Evolutionary conservation across 345 rosid species (phyloP), one percentile per base, ranked within the genome.

Genomic region (Atalantia buxifolia): DNA sequence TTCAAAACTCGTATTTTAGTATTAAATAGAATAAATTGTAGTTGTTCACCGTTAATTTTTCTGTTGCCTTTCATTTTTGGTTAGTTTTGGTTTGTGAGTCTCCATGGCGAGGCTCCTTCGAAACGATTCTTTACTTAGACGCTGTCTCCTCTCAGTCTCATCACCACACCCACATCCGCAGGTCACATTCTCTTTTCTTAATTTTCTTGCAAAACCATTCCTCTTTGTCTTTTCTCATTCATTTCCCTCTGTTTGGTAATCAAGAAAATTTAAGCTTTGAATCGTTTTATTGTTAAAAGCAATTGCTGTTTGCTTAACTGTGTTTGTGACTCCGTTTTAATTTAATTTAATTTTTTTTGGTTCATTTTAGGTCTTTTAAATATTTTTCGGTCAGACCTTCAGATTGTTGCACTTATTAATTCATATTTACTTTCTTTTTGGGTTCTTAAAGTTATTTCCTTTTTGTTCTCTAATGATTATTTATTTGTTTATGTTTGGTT

Each of bases 91-190:
- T 5, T 18, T 68, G 60, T 62, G 76, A 28, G 75, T 69, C 14
- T 45, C 72, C 10, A 92, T 93, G 98, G 91, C 92, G 76, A 81
- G 87, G 83, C 84, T 90, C 78, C 81, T 90, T 79, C 90, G 89
- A 68, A 90, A 83, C 76, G 72, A 83, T 55, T 84, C 83, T 80
- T 77, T 66, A 53, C 82, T 90, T 25, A 85, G 77, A 79, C 85
- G 81, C 73, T 78, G 86, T 76, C 68, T 88, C 0, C 36, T 86
- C 64, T 71, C 80, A 1, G 57, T 53, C 57, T 53, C 57, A 45
- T 18, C 50, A 3, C 1, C 5, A 18, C 57, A 53, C 57, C 57
- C 57, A 18, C 57, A 53, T 7, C 84, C 92, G 0, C 86, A 85
- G 94, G 98, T 86, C 69, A 45, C 25, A 57, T 36, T 74, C 0